Conservation (phyloP, 768 basidiomycete genomes). For the Neoboletus subvelutipes region DNA sequence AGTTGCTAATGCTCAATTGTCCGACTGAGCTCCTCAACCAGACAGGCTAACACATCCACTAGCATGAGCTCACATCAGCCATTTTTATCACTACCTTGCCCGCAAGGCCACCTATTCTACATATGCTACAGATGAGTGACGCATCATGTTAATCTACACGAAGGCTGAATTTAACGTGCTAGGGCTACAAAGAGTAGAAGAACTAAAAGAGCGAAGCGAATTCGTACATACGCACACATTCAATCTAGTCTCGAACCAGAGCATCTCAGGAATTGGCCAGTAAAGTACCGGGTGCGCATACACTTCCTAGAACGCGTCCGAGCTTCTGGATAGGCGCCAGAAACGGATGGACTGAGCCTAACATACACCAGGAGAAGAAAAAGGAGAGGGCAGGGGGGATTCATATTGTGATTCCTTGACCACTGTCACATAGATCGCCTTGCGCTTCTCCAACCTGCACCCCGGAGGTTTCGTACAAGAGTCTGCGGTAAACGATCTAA, state of each 20-base stretch:
- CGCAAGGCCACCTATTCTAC: not conserved
- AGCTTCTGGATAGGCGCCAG: not conserved
- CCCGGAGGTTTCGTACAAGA: not conserved
- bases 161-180: slow-evolving; percentile 5
- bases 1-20: too few relatives aligned
- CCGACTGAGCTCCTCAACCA: too few relatives aligned
- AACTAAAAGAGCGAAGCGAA: not conserved
- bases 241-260: not conserved
- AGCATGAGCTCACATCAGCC: not conserved
- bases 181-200: slow-evolving; percentile 21
- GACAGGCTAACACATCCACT: too few relatives aligned
- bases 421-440: slow-evolving; percentile 45
- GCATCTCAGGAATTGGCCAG: not conserved
- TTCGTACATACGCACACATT: not conserved
- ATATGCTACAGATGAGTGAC: slow-evolving; percentile 15
- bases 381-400: not conserved
- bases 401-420: slow-evolving; percentile 36
- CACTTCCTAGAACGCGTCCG: not conserved
- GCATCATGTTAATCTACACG: not conserved
- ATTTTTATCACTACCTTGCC: not conserved
- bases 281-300: not conserved
- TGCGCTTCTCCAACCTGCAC: slow-evolving; percentile 1
- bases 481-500: not conserved
- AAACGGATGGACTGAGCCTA: not conserved
- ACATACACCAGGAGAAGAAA: not conserved